Conservation (phyloP, 257 asterid genomes). For the Nicotiana obtusifolia region DNA sequence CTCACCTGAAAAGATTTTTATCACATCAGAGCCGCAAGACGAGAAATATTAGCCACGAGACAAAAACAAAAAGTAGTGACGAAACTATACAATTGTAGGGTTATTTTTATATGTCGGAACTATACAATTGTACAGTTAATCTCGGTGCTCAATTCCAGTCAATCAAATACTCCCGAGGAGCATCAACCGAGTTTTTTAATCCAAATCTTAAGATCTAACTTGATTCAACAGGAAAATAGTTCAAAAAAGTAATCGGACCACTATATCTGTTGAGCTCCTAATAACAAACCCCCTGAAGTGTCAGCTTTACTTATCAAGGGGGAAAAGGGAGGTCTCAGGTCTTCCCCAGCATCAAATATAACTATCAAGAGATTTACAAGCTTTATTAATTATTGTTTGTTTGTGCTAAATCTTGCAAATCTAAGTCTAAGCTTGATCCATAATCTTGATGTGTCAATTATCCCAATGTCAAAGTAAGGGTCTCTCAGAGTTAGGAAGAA, state of each 20-base stretch:
- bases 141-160: neutral
- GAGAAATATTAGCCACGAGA: no score
- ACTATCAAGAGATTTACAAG: no score
- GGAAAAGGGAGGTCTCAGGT: no score
- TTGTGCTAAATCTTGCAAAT: neutral
- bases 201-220: neutral
- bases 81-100: no score
- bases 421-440: neutral
- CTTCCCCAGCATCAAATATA: no score
- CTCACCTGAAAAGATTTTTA: conserved; percentile 54
- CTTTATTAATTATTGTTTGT: neutral
- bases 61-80: neutral
- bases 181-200: no score
- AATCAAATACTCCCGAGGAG: neutral
- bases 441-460: neutral
- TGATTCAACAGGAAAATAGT: neutral
- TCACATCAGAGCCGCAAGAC: neutral
- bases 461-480: neutral
- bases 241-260: no score
- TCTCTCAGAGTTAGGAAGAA: neutral
- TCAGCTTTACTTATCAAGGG: no score
- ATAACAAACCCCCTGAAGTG: no score
- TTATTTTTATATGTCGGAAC: no score
- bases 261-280: no score
- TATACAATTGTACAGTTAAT: neutral